Conservation (phyloP, 805 yeast genomes). For the Hanseniaspora pseudoguilliermondii region DNA sequence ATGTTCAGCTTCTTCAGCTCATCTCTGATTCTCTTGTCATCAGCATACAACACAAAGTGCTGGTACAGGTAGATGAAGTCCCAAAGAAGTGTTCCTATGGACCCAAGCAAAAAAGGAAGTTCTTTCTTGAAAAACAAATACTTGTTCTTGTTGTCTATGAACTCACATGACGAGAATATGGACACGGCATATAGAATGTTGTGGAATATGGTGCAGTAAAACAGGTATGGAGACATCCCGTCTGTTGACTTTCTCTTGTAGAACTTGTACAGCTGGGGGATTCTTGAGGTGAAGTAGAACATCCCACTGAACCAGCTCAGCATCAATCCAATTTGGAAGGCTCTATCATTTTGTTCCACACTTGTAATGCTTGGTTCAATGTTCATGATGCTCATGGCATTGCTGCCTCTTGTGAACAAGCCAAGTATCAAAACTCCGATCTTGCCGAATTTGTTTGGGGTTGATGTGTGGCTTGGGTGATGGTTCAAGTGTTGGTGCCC, state of each 20-base stretch:
- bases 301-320: slow-evolving; percentile 65
- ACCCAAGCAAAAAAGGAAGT: slow-evolving; percentile 71
- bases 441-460: not conserved
- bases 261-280: slow-evolving; percentile 77
- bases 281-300: slow-evolving; percentile 62
- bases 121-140: slow-evolving; percentile 48
- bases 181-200: slow-evolving; percentile 66
- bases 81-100: slow-evolving; percentile 72
- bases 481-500: slow-evolving; percentile 26
- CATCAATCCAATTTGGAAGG: slow-evolving; percentile 21
- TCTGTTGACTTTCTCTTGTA: slow-evolving; percentile 67
- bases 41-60: slow-evolving; percentile 26
- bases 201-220: slow-evolving; percentile 66
- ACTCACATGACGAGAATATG: slow-evolving; percentile 53
- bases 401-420: slow-evolving; percentile 13
- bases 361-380: not conserved
- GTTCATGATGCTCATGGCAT: slow-evolving; percentile 18
- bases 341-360: not conserved
- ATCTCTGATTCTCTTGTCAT: slow-evolving; percentile 22
- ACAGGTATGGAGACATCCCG: slow-evolving; percentile 71
- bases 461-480: not conserved
- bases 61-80: slow-evolving; percentile 63
- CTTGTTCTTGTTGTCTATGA: slow-evolving; percentile 30
- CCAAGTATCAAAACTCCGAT: not conserved
- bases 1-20: slow-evolving; percentile 11